Evolutionary conservation across 768 basidiomycete species (phyloP), one percentile per base, ranked within the genome.

Genomic region (Mycena albidolilacea): DNA sequence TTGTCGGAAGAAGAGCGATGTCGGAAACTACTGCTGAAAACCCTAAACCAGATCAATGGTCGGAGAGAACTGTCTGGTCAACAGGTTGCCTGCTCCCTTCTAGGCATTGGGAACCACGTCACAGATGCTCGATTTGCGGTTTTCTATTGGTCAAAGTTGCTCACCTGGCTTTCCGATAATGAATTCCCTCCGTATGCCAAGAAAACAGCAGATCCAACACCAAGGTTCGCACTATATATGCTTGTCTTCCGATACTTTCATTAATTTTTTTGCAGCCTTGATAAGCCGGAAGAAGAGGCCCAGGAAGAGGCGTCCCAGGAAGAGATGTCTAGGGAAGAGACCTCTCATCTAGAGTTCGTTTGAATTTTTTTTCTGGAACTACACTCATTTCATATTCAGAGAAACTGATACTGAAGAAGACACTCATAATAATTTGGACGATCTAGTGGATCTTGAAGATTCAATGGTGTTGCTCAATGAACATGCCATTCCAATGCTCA

Each of bases 11-110:
- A 59, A 39, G 58, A 59, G 19, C 58, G 58, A 59, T 59, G 58
- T 39, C 58, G 58, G 9, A 59, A 50, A 41, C 30, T 71, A 5
- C 50, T 71, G 2, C 38, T 71, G 37, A 74, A 74, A 35, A 74
- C 73, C 35, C 41, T 74, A 12, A 74, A 74, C 30, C 73, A 74
- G 21, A 70, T 74, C 52, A 70, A 70, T 50, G 64, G 64, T 17
- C 69, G 73, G 3, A 21, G 62, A 2, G 73, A 74, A 55, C 39
- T 74, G 7, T 74, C 73, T 0, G 73, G 69, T 7, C 73, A 74
- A 58, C 64, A 62, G 37, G 73, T 74, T 12, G 73, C 73, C 4
- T 70, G 46, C n/a, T 38, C 73, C 7, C 54, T 74, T 17, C 30
- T 70, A 4, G 69, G 73, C 1, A 61, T 61, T 14, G 21, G 30